These are phyloP conservation scores for Rosa persica DNA, from an alignment of 306 rosid species.

Conservation along the genomic window DNA sequence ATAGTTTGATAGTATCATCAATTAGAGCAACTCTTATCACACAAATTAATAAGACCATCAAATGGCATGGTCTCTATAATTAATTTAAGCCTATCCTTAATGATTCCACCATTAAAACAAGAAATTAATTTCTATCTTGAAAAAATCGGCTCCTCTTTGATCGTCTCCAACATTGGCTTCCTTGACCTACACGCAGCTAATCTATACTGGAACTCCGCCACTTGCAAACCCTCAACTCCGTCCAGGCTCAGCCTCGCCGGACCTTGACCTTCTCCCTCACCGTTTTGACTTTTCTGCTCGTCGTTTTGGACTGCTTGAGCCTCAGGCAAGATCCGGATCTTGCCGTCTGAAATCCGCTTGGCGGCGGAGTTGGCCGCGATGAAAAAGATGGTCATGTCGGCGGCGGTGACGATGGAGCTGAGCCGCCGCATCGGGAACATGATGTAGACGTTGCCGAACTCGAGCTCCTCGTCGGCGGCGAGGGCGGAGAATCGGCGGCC, in stretches of 20 bases:
- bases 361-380: constrained; percentile 77
- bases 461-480: constrained; percentile 74
- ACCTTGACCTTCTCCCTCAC: neutral
- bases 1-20: neutral
- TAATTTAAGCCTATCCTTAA: neutral
- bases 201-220: constrained; percentile 51
- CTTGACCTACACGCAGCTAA: constrained; percentile 66
- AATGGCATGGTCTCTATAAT: neutral
- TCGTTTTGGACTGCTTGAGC: neutral
- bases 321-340: constrained; percentile 47
- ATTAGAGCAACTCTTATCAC: neutral
- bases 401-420: constrained; percentile 60
- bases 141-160: constrained; percentile 61
- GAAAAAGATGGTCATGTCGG: constrained; percentile 71
- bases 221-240: constrained; percentile 47
- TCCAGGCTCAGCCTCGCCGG: constrained; percentile 59
- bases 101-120: neutral
- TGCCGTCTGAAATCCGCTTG: constrained; percentile 52
- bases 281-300: neutral
- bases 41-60: neutral
- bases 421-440: constrained; percentile 75
- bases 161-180: constrained; percentile 84
- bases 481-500: constrained; percentile 73
- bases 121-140: constrained; percentile 19
- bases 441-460: constrained; percentile 67